Evolutionary conservation across 768 basidiomycete genomes (phyloP), one percentile per base, ranked within the genome.

Genomic region (Psilocybe tampanensis): DNA sequence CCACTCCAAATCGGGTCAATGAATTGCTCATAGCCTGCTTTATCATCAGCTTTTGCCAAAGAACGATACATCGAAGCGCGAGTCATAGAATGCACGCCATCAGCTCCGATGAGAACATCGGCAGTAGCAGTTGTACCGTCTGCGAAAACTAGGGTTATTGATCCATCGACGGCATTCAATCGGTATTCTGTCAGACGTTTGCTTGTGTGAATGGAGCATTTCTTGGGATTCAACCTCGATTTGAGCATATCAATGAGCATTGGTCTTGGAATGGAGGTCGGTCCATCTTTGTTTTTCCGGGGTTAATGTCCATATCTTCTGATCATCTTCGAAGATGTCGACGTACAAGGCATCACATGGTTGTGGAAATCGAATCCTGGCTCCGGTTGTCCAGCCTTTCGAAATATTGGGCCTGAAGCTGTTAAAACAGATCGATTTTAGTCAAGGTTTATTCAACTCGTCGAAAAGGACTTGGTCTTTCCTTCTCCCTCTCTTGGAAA

Each of bases 31-130:
- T 34, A 41, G 33, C 49, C 49, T 34, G 29, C 36, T 12, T 51
- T 21, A 17, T 2, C 29, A 18, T 41, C 17, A 6, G 26, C 17
- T 12, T 22, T 21, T 18, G 13, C 26, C 49, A 51, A 33, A 34
- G 34, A 36, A 24, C 49, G 49, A 36, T 15, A 51, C 44, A 72
- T 44, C 0, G 60, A 54, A 7, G 52, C 64, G 18, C 70, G 57
- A 1, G 63, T 61, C 2, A 57, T 44, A 15, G 70, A 72, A 57
- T 70, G 67, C n/a, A 79, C 60, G 1, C 79, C 78, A 58, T 79
- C 78, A 17, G 75, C 75, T 5, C 76, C 79, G 45, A 79, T 52
- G 2, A 80, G 68, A 12, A 80, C 53, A 34, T 80, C 73, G 0
- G 77, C 60, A 1, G 60, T 64, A 15, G 64, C 56, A 0, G 48